These are phyloP conservation scores for Phytophthora fragariae DNA, from an alignment of 352 stramenopile species.

Conservation along the genomic window DNA sequence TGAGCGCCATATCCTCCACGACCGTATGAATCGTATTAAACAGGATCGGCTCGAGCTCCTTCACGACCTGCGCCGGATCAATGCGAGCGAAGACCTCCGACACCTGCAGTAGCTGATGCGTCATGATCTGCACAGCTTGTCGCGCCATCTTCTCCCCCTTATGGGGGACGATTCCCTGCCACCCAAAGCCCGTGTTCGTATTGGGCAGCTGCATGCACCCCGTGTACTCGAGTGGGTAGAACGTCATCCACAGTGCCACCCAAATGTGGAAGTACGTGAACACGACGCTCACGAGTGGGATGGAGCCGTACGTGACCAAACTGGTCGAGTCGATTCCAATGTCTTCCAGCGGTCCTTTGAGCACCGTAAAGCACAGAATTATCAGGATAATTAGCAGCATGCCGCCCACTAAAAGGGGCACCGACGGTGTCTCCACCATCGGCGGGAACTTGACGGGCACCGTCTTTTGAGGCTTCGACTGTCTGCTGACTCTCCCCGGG, in stretches of 20 bases:
- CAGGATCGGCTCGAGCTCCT: slow-evolving; percentile 93
- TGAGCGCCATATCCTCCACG: slow-evolving; percentile 89
- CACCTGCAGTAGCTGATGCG: slow-evolving; percentile 92
- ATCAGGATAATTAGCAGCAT: slow-evolving; percentile 61
- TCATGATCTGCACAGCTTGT: slow-evolving; percentile 93
- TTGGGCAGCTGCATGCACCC: slow-evolving; percentile 89
- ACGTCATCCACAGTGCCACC: slow-evolving; percentile 98
- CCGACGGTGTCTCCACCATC: slow-evolving; percentile 80
- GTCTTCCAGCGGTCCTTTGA: slow-evolving; percentile 63
- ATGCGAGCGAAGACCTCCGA: slow-evolving; percentile 94
- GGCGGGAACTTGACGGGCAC: slow-evolving; percentile 81
- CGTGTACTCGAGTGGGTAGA: slow-evolving; percentile 96
- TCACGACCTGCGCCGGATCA: slow-evolving; percentile 90
- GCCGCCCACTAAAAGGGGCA: slow-evolving; percentile 56
- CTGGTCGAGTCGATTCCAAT: slow-evolving; percentile 65
- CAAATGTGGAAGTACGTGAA: slow-evolving; percentile 97
- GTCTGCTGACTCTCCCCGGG: slow-evolving; percentile 28
- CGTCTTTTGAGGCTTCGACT: slow-evolving; percentile 16
- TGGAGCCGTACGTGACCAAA: slow-evolving; percentile 85
- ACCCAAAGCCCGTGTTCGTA: slow-evolving; percentile 94
- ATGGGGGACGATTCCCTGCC: slow-evolving; percentile 97
- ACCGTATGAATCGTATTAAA: slow-evolving; percentile 91
- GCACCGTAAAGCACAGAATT: slow-evolving; percentile 81
- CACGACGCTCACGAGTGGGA: slow-evolving; percentile 86
- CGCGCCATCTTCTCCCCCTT: slow-evolving; percentile 98